Percentiles rank a stretch among this genome's conserved stretches.
phyloP scores from a whole-genome alignment of 2,329 filamentous ascomycete genomes.

The Calonectria pseudoturangicola region DNA sequence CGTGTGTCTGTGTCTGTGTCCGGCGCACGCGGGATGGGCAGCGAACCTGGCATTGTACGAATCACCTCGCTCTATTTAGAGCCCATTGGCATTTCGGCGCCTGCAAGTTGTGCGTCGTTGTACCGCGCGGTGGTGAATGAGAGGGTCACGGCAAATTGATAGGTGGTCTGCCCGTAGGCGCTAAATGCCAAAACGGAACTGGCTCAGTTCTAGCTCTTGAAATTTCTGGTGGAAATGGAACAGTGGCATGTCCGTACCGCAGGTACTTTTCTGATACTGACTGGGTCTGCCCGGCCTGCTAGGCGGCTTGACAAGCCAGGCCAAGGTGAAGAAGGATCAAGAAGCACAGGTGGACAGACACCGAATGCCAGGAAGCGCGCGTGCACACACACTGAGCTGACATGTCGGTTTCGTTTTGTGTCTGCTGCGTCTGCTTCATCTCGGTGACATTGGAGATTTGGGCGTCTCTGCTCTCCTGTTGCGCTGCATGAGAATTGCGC shows the following conservation, averaged over 20 bases:
- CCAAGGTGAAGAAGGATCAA: constrained; percentile 16
- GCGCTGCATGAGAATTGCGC: constrained; percentile 29
- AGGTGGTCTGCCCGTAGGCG: constrained; percentile 48
- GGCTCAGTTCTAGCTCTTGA: constrained; percentile 25
- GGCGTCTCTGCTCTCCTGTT: constrained; percentile 27
- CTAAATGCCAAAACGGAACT: constrained; percentile 42
- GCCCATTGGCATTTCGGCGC: constrained; percentile 18
- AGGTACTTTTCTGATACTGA: constrained; percentile 30
- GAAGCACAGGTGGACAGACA: constrained; percentile 32
- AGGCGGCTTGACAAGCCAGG: constrained; percentile 26
- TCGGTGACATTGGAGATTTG: constrained; percentile 9
- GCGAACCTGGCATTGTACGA: constrained; percentile 23
- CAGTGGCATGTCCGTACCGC: constrained; percentile 9
- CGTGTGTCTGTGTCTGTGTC: constrained; percentile 22
- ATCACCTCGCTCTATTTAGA: constrained; percentile 25
- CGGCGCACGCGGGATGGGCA: constrained; percentile 29
- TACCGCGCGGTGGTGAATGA: constrained; percentile 26
- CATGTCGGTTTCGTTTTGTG: constrained; percentile 30
- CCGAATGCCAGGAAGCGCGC: constrained; percentile 36
- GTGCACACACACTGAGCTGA: constrained; percentile 14
- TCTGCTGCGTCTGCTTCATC: constrained; percentile 26
- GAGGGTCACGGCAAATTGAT: constrained; percentile 50
- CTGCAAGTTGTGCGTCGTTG: constrained; percentile 34
- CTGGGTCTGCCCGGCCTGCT: constrained; percentile 37
- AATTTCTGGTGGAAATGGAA: constrained; percentile 30